Conservation (phyloP, 805 yeast species). For the Cyberlindnera mycetangii region DNA sequence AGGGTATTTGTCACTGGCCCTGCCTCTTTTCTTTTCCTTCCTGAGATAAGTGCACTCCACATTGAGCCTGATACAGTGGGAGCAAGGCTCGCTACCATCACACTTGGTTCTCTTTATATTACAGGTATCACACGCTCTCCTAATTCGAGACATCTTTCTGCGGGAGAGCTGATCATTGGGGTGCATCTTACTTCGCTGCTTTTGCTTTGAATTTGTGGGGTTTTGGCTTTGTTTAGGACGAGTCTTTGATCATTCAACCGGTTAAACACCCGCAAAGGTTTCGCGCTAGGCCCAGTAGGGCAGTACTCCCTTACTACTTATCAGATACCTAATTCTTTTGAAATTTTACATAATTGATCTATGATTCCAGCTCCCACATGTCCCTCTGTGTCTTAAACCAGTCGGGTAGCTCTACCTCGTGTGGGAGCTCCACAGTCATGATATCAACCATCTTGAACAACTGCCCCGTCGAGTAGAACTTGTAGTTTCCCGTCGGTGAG, state of each 20-base stretch:
- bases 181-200: not conserved
- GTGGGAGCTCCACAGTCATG: conserved; percentile 42
- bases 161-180: not conserved
- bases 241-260: not conserved
- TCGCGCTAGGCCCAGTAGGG: too few relatives aligned
- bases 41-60: conserved; percentile 40
- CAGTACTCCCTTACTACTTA: too few relatives aligned
- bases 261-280: not conserved
- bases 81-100: conserved; percentile 45
- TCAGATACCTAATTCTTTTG: not conserved
- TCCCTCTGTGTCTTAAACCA: conserved; percentile 72
- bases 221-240: not conserved
- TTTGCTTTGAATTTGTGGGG: not conserved
- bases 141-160: conserved; percentile 24
- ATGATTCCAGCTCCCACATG: conserved; percentile 49
- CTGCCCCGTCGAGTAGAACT: conserved; percentile 21
- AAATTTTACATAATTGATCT: too few relatives aligned
- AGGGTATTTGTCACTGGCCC: conserved; percentile 44
- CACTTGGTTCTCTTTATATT: conserved; percentile 46
- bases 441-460: conserved; percentile 19
- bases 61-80: conserved; percentile 36
- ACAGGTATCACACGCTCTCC: conserved; percentile 47
- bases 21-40: conserved; percentile 43
- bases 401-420: conserved; percentile 59
- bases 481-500: conserved; percentile 2